phyloP scores from a whole-genome alignment of 2,329 filamentous ascomycete genomes.

The Fusarium tanahbumbuense region DNA sequence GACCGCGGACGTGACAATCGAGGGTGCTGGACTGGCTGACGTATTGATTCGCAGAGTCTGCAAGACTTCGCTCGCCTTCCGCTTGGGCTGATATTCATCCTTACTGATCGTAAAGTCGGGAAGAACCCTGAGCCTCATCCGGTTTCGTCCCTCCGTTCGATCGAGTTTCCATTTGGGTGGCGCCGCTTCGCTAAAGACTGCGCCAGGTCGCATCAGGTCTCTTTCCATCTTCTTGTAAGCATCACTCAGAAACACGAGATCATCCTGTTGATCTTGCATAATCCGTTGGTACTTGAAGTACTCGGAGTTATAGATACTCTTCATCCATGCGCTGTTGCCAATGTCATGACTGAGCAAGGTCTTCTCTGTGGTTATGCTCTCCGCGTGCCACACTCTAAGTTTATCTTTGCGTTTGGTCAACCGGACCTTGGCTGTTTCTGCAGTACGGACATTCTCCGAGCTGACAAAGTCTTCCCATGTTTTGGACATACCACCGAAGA shows the following conservation, averaged over 20 bases:
- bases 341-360: slow-evolving; percentile 84
- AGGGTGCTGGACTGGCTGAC: slow-evolving; percentile 36
- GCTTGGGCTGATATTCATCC: slow-evolving; percentile 86
- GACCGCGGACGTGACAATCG: slow-evolving; percentile 31
- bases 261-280: slow-evolving; percentile 93
- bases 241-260: slow-evolving; percentile 79
- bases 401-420: slow-evolving; percentile 83
- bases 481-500: slow-evolving; percentile 83
- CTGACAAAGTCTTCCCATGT: slow-evolving; percentile 90
- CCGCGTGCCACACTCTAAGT: slow-evolving; percentile 81
- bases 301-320: slow-evolving; percentile 93
- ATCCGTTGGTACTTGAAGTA: slow-evolving; percentile 90
- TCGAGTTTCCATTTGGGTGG: slow-evolving; percentile 89
- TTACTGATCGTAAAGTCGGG: slow-evolving; percentile 77
- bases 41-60: slow-evolving; percentile 52
- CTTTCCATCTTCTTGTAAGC: slow-evolving; percentile 82
- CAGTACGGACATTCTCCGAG: slow-evolving; percentile 82
- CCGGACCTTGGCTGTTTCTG: slow-evolving; percentile 78
- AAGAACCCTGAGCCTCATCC: slow-evolving; percentile 89
- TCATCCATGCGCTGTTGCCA: slow-evolving; percentile 90
- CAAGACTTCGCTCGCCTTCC: slow-evolving; percentile 66
- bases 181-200: slow-evolving; percentile 76
- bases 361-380: slow-evolving; percentile 76
- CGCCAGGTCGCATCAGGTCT: slow-evolving; percentile 82
- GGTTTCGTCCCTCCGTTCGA: slow-evolving; percentile 92